Evolutionary conservation across 331 rosid species (phyloP), one percentile per base, ranked within the genome.

Genomic region (Malus hybrid): DNA sequence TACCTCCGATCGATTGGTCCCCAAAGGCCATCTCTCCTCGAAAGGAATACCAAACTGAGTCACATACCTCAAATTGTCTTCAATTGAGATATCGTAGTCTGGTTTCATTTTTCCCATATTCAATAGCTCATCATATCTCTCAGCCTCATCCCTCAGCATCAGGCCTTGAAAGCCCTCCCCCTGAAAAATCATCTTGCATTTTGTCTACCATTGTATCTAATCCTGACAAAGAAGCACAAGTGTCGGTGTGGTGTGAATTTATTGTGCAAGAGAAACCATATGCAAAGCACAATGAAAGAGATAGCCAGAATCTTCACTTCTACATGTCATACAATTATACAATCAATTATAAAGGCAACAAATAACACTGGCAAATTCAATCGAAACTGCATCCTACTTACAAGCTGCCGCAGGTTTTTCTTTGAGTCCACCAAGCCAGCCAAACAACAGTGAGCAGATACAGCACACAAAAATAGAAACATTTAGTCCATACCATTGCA

Each of bases 371-470:
- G 24, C 24, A 24, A 26, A 26, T 61, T 28, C 33, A 61, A 61
- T 10, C 4, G 36, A 28, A 24, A 26, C 56, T 58, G 36, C 33
- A 73, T 62, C 60, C 56, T 55, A 88, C 96, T 91, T 87, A 93
- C 98, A 74, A 70, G 96, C 75, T 76, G 93, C 97, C 0, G 98
- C 98, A 4, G 98, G 97, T 85, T 93, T 93, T 86, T 93, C 98
- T 93, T 89, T 84, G 82, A 75, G 79, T 68, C 81, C 88, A 39
- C 79, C 84, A 82, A 82, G 81, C 79, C 78, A 70, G 82, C 79
- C 87, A 78, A 71, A 83, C 83, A 82, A 72, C 63, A 71, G 32
- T 11, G 33, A 55, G 22, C 15, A 55, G 34, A 73, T 66, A 60
- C 63, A 73, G 53, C 20, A 80, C 11, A 70, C 57, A 66, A 72